These are phyloP conservation scores for Plectosphaerella plurivora DNA, from an alignment of 2,329 filamentous ascomycete species.

Conservation along the genomic window DNA sequence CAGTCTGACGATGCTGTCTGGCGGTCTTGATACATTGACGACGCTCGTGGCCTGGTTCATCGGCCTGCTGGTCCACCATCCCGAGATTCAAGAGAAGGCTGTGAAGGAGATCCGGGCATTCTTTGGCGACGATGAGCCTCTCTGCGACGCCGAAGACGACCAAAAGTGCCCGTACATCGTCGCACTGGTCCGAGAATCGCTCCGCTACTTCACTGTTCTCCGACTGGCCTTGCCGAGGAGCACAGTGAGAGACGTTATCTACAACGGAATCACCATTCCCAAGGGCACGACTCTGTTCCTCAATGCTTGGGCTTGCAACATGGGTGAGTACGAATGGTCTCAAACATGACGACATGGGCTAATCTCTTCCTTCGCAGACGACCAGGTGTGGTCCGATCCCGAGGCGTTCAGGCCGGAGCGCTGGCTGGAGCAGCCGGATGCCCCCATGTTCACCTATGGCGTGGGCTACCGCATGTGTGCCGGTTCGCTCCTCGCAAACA, in stretches of 20 bases:
- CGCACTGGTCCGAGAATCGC: slow-evolving; percentile 58
- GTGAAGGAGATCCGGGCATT: slow-evolving; percentile 50
- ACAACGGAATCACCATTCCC: slow-evolving; percentile 54
- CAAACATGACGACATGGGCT: neutral
- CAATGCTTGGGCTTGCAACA: slow-evolving; percentile 66
- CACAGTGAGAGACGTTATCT: slow-evolving; percentile 55
- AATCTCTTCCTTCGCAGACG: slow-evolving; percentile 25
- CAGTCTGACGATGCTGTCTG: slow-evolving; percentile 64
- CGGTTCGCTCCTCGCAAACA: slow-evolving; percentile 57
- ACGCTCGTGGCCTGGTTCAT: slow-evolving; percentile 63
- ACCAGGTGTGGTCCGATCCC: slow-evolving; percentile 53
- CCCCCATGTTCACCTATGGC: slow-evolving; percentile 61
- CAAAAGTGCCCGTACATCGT: slow-evolving; percentile 59
- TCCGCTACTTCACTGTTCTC: slow-evolving; percentile 60
- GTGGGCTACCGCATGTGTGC: slow-evolving; percentile 66
- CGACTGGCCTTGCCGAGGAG: slow-evolving; percentile 57
- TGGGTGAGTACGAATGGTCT: slow-evolving; percentile 40
- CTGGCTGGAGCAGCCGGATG: slow-evolving; percentile 60
- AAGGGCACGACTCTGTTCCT: slow-evolving; percentile 61
- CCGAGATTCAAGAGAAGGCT: slow-evolving; percentile 59
- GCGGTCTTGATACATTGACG: slow-evolving; percentile 63
- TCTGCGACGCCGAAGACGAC: slow-evolving; percentile 58
- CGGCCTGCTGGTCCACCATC: slow-evolving; percentile 52
- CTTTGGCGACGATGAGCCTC: slow-evolving; percentile 45
- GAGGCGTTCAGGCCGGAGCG: slow-evolving; percentile 42